phyloP scores from a whole-genome alignment of 495 filamentous ascomycete genomes.

The Jackrogersella multiformis region DNA sequence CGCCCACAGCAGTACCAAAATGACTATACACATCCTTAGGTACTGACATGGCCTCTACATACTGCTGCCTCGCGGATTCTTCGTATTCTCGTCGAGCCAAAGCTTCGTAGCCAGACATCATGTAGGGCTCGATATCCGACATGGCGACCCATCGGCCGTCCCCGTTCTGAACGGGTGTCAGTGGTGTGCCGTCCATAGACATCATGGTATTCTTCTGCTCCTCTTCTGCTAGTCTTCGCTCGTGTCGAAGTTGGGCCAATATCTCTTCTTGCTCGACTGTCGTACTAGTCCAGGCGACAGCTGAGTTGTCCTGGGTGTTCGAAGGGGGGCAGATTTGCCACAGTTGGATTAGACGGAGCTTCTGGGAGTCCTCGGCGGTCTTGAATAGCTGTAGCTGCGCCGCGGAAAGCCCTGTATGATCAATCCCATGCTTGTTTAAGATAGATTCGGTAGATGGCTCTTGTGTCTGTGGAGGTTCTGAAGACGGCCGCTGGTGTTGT shows the following conservation, averaged over 20 bases:
- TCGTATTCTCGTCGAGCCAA: slow-evolving; percentile 62
- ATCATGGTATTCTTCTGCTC: slow-evolving; percentile 48
- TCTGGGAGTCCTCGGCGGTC: slow-evolving; percentile 65
- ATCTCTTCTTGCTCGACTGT: slow-evolving; percentile 61
- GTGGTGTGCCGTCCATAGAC: slow-evolving; percentile 60
- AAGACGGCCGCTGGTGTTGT: slow-evolving; percentile 54
- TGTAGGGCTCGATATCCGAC: slow-evolving; percentile 72
- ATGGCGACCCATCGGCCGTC: slow-evolving; percentile 59
- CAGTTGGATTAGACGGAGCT: slow-evolving; percentile 68
- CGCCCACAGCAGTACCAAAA: slow-evolving; percentile 50
- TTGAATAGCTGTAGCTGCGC: slow-evolving; percentile 71
- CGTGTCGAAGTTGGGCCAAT: slow-evolving; percentile 60
- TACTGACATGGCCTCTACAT: slow-evolving; percentile 46
- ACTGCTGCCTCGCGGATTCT: slow-evolving; percentile 48
- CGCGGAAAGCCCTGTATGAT: slow-evolving; percentile 62
- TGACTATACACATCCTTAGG: slow-evolving; percentile 54
- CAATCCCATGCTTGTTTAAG: slow-evolving; percentile 61
- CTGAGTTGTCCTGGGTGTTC: slow-evolving; percentile 52
- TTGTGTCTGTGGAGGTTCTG: slow-evolving; percentile 58
- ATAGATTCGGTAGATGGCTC: slow-evolving; percentile 55
- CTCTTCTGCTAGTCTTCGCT: slow-evolving; percentile 54
- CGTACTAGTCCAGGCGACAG: slow-evolving; percentile 56
- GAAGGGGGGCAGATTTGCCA: slow-evolving; percentile 69
- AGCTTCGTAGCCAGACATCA: slow-evolving; percentile 72
- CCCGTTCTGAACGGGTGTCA: slow-evolving; percentile 60